These are phyloP conservation scores for Adansonia madagascariensis DNA, from an alignment of 441 rosid species.

Conservation along the genomic window DNA sequence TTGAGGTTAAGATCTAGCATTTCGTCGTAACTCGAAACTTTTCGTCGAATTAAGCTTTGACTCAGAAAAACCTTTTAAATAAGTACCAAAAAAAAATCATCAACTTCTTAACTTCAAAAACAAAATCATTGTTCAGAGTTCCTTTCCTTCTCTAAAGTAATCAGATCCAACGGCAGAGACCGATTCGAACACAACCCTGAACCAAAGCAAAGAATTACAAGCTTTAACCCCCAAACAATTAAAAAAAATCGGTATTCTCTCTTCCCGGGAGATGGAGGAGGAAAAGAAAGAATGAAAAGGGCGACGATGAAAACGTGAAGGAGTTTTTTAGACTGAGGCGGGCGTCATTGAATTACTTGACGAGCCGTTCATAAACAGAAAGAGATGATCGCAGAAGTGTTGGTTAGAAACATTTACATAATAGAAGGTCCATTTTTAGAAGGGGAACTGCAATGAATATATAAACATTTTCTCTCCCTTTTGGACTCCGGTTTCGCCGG, in stretches of 20 bases:
- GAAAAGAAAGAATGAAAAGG: constrained; percentile 11
- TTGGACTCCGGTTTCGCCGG: constrained; percentile 46
- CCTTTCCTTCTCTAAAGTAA: neutral
- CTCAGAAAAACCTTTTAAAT: neutral
- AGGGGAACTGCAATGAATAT: constrained; percentile 36
- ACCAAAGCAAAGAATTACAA: constrained; percentile 13
- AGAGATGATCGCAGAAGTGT: constrained; percentile 37
- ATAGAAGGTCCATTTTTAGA: constrained; percentile 40
- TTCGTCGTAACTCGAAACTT: neutral
- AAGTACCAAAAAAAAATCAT: neutral
- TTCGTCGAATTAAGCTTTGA: constrained; percentile 14
- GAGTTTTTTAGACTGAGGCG: neutral
- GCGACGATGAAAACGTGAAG: constrained; percentile 13
- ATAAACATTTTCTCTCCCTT: constrained; percentile 39
- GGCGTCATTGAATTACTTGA: constrained; percentile 31
- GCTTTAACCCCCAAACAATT: neutral
- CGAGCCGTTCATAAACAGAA: constrained; percentile 29
- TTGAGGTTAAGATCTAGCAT: constrained; percentile 90
- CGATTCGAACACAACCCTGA: constrained; percentile 14
- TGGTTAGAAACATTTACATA: constrained; percentile 36
- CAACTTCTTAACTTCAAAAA: constrained; percentile 18
- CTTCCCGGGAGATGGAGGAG: constrained; percentile 22
- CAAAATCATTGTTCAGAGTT: constrained; percentile 33
- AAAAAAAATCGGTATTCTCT: neutral
- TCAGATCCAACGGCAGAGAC: constrained; percentile 25